phyloP scores from a whole-genome alignment of 2,329 filamentous ascomycete genomes.

The Alternaria ethzedia region DNA sequence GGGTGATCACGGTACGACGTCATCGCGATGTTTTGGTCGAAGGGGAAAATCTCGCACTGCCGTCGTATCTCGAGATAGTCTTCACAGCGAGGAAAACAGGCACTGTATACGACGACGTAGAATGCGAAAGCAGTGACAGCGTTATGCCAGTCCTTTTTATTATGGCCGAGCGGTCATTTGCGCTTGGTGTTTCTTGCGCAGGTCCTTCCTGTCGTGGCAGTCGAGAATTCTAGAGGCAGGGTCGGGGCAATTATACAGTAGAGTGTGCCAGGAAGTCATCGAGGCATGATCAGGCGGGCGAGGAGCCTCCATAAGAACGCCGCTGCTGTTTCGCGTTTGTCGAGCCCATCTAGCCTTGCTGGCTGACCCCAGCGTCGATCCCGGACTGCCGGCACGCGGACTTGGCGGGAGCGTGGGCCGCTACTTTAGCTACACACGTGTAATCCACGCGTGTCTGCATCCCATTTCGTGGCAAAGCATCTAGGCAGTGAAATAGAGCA shows the following conservation, averaged over 20 bases:
- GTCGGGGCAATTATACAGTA: not conserved
- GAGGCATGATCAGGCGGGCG: not conserved
- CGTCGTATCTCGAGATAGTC: not conserved
- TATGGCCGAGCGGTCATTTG: not conserved
- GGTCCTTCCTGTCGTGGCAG: not conserved
- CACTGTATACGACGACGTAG: not conserved
- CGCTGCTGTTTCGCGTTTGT: conserved; percentile 12
- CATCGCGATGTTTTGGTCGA: not conserved
- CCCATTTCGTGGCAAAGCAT: not conserved
- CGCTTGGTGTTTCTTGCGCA: not conserved
- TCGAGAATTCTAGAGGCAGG: not conserved
- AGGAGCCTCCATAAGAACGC: conserved; percentile 1
- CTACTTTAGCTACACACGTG: not conserved
- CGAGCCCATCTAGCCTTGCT: conserved; percentile 3
- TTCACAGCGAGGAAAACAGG: not conserved
- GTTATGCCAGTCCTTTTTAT: not conserved
- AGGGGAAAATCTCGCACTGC: not conserved
- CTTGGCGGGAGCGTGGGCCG: conserved; percentile 3
- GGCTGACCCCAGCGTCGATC: conserved; percentile 7
- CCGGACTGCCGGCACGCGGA: not conserved
- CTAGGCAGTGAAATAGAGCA: not conserved
- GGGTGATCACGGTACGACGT: conserved; percentile 37
- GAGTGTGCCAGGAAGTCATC: not conserved
- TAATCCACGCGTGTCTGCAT: not conserved
- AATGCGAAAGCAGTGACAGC: not conserved